Percentiles rank a stretch among this genome's conserved stretches.
Conservation (phyloP, 139 green algal genomes). For the Nannochloris sp. region DNA sequence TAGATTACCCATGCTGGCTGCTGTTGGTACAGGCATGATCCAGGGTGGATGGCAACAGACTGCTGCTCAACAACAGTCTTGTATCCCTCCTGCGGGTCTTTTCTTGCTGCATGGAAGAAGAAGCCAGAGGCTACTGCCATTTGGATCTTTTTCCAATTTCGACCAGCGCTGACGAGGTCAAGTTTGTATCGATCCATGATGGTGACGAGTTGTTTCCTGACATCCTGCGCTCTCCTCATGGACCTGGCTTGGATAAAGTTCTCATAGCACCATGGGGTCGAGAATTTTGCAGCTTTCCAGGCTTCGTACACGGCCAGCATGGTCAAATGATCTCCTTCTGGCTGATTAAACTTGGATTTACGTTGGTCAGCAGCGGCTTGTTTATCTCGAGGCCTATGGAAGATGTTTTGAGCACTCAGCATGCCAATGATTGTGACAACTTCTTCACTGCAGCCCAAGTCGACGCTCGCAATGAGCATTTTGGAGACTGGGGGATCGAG, state of each 20-base stretch:
- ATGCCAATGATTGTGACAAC: slow-evolving; percentile 97
- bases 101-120: slow-evolving; percentile 91
- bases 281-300: slow-evolving; percentile 92
- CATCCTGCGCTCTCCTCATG: slow-evolving; percentile 84
- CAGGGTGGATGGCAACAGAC: slow-evolving; percentile 94
- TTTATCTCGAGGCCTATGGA: slow-evolving; percentile 82
- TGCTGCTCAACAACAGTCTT: slow-evolving; percentile 89
- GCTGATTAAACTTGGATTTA: slow-evolving; percentile 91
- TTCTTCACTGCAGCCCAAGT: slow-evolving; percentile 94
- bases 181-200: slow-evolving; percentile 88
- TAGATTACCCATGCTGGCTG: slow-evolving; percentile 90
- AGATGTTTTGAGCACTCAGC: slow-evolving; percentile 93
- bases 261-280: slow-evolving; percentile 87
- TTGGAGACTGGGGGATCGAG: slow-evolving; percentile 95
- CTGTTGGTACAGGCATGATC: slow-evolving; percentile 76
- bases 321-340: slow-evolving; percentile 96
- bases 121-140: slow-evolving; percentile 77
- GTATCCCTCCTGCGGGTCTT: slow-evolving; percentile 68
- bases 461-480: slow-evolving; percentile 90
- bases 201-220: slow-evolving; percentile 90
- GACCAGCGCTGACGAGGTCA: slow-evolving; percentile 31
- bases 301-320: slow-evolving; percentile 93
- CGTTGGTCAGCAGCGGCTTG: slow-evolving; percentile 86
- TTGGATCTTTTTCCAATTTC: slow-evolving; percentile 83
- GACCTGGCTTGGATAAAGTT: slow-evolving; percentile 88